Conservation (phyloP, 768 basidiomycete genomes). For the Leccinum rimulosum region DNA sequence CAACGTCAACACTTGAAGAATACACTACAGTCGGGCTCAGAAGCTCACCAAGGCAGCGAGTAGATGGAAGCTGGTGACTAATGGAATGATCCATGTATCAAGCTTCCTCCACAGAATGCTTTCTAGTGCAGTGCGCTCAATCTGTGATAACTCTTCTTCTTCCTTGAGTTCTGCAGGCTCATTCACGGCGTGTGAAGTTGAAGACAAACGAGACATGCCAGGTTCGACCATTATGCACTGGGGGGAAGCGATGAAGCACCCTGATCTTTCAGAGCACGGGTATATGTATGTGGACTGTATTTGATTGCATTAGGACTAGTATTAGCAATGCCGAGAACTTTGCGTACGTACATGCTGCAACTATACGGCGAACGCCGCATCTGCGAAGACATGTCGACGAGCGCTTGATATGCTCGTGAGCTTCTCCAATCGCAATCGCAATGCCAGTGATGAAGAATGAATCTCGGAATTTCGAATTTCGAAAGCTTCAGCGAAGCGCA, state of each 20-base stretch:
- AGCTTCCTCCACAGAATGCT: conserved; percentile 47
- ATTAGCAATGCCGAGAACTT: too few relatives aligned
- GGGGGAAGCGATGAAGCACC: background rate
- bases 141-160: conserved; percentile 2
- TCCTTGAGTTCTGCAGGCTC: background rate
- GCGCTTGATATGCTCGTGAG: too few relatives aligned
- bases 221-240: background rate
- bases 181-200: background rate
- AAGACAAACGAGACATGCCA: background rate
- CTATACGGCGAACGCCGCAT: too few relatives aligned
- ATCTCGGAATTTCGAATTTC: too few relatives aligned
- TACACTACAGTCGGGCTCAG: background rate
- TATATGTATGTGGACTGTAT: background rate
- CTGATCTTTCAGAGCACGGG: background rate
- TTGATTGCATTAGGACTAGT: too few relatives aligned
- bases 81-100: conserved; percentile 45
- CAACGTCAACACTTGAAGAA: background rate
- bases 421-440: too few relatives aligned
- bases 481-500: too few relatives aligned
- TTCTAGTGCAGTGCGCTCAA: conserved; percentile 29
- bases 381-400: too few relatives aligned
- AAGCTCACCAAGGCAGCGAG: conserved; percentile 49
- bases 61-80: conserved; percentile 48
- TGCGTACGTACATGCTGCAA: too few relatives aligned
- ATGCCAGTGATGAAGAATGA: too few relatives aligned